Conservation (phyloP, 371 early-diverging fungal species). For the Vairimorpha necatrix region DNA sequence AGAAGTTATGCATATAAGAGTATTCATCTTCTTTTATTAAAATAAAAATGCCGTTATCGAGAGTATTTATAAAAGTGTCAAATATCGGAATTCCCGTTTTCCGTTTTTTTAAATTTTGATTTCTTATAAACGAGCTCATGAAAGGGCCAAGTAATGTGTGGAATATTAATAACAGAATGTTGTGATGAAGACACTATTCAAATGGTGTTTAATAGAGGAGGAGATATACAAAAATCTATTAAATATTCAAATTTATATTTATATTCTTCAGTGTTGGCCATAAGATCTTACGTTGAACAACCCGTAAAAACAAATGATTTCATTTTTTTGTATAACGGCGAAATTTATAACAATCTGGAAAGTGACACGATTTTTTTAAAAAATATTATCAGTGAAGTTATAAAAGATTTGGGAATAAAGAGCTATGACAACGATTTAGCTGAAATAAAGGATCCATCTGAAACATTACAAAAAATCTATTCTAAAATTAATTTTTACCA, state of each 20-base stretch:
- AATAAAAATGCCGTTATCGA: slow-evolving; percentile 11
- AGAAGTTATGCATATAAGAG: slow-evolving; percentile 10
- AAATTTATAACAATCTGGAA: slow-evolving; percentile 37
- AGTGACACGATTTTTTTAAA: slow-evolving; percentile 51
- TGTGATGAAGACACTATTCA: slow-evolving; percentile 5
- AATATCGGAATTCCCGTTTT: slow-evolving; percentile 7
- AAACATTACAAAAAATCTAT: slow-evolving; percentile 26
- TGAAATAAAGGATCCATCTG: background rate
- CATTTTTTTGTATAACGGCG: slow-evolving; percentile 53
- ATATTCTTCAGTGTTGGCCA: slow-evolving; percentile 31
- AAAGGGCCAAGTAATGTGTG: slow-evolving; percentile 15
- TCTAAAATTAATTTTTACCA: slow-evolving; percentile 31
- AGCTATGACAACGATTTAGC: background rate
- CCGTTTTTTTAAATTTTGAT: background rate
- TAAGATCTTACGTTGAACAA: slow-evolving; percentile 31
- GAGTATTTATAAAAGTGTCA: background rate
- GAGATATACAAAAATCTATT: background rate
- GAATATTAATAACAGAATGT: slow-evolving; percentile 21
- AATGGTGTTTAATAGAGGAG: slow-evolving; percentile 17
- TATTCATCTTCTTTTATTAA: slow-evolving; percentile 33
- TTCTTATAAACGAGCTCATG: slow-evolving; percentile 35
- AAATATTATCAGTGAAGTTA: background rate
- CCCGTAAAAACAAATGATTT: slow-evolving; percentile 18
- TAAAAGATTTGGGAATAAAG: background rate
- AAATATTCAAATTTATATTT: background rate